These are phyloP conservation scores for Usnea hakonensis DNA, from an alignment of 495 filamentous ascomycete species.

Conservation along the genomic window DNA sequence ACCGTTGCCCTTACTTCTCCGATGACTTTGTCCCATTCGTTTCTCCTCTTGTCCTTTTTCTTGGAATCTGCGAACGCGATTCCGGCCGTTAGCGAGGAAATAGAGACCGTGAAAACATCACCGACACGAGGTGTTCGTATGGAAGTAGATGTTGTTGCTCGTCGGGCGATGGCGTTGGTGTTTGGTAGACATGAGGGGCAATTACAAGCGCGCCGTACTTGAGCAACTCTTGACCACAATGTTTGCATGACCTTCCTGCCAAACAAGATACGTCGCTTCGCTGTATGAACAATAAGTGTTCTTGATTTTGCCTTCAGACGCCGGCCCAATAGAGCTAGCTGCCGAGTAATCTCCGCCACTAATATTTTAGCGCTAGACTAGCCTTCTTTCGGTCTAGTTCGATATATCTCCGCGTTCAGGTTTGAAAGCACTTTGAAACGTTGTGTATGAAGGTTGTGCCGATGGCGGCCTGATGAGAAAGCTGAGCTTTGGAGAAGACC, in stretches of 20 bases:
- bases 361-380: neutral
- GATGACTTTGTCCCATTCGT: constrained; percentile 50
- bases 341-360: too few species aligned
- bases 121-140: constrained; percentile 38
- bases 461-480: neutral
- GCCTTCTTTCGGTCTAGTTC: too few species aligned
- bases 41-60: constrained; percentile 44
- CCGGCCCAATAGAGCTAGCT: neutral
- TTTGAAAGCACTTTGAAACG: neutral
- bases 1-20: constrained; percentile 40
- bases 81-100: constrained; percentile 52
- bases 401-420: too few species aligned
- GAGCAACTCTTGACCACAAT: constrained; percentile 52
- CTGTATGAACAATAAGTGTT: neutral
- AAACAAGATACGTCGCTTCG: neutral
- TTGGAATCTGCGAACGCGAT: constrained; percentile 49
- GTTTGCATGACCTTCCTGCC: constrained; percentile 43
- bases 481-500: too few species aligned
- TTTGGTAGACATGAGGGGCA: constrained; percentile 48
- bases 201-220: constrained; percentile 45
- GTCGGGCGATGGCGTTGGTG: constrained; percentile 37
- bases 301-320: neutral
- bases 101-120: constrained; percentile 54
- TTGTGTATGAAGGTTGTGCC: neutral
- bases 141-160: constrained; percentile 35